Base-by-base conservation (phyloP, 306 rosid genomes). In the Alnus glutinosa region DNA sequence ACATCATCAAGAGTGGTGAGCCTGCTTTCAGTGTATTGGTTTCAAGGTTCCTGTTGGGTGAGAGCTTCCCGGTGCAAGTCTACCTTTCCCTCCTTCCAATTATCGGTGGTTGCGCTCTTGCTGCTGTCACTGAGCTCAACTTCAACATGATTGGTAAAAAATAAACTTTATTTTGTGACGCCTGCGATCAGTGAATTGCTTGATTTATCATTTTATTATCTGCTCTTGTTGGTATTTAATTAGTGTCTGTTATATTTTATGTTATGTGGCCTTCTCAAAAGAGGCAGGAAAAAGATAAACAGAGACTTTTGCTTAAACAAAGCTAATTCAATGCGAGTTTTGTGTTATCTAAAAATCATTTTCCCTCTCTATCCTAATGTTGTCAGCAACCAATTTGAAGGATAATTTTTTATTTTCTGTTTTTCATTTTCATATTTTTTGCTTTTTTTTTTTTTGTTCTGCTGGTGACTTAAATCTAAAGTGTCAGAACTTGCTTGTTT, bases 1-100 rank as follows among this genome's bases (percentile, higher is more conserved):
- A 95, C 82, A 95, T 95, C 73, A 95, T 95, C 89, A 95, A 95
- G 92, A 95, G 99, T 83, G 99, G 99, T 63, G 99, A 95, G 82
- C 99, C 99, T 78, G 99, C 99, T 76, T 95, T 95, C 28, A 95
- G 94, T 71, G 99, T 92, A 19, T 77, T 95, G 88, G 99, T 95
- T 80, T 95, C 99, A 0, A 91, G 97, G 81, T 81, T 95, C 75
- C 32, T 95, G 80, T 84, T 95, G 86, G 99, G 99, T 4, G 99
- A 95, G 86, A 85, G 87, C 84, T 95, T 93, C 89, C 99, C 99
- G 0, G 55, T 71, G 71, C 77, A 88, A 0, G 98, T 95, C 46
- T 95, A 95, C 83, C 85, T 95, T 80, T 95, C 99, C 36, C 92
- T 95, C 66, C 2, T 95, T 83, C 99, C 98, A n/a, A 95, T 95